A percentile compares a stretch with the other conserved stretches of the same genome.
These are phyloP conservation scores for Jackrogersella multiformis DNA, from an alignment of 495 filamentous ascomycete genomes.

Conservation along the genomic window DNA sequence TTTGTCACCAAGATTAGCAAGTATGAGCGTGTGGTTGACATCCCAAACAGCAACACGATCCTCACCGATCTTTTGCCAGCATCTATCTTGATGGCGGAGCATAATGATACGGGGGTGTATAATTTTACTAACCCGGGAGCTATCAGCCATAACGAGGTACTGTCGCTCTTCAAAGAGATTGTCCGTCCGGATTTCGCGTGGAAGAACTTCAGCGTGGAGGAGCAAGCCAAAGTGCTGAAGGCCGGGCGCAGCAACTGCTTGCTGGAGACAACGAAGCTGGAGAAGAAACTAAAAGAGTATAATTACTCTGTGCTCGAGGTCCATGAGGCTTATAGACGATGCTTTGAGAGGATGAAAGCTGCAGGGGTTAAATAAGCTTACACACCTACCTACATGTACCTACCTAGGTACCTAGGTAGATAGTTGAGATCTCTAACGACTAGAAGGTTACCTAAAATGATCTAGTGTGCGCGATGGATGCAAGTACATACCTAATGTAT, in stretches of 20 bases:
- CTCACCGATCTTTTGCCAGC: slow-evolving; percentile 69
- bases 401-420: too few relatives aligned
- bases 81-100: slow-evolving; percentile 66
- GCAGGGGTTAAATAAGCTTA: slow-evolving; percentile 57
- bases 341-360: slow-evolving; percentile 72
- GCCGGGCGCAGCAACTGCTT: slow-evolving; percentile 71
- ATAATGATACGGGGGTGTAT: slow-evolving; percentile 69
- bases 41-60: slow-evolving; percentile 74
- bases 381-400: too few relatives aligned
- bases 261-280: slow-evolving; percentile 68
- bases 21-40: slow-evolving; percentile 70
- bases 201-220: slow-evolving; percentile 72
- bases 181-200: slow-evolving; percentile 68
- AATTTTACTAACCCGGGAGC: slow-evolving; percentile 75
- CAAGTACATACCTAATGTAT: not conserved
- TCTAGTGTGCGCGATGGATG: not conserved
- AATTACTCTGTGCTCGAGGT: slow-evolving; percentile 67
- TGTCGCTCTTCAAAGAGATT: slow-evolving; percentile 68
- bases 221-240: slow-evolving; percentile 73
- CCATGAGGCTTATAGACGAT: slow-evolving; percentile 66
- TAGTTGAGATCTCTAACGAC: not conserved
- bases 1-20: slow-evolving; percentile 74
- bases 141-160: slow-evolving; percentile 73
- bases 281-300: slow-evolving; percentile 67
- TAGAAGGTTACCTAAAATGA: slow-evolving; percentile 14